phyloP scores from a whole-genome alignment of 169 alveolate species.

The Theileria orientalis region DNA sequence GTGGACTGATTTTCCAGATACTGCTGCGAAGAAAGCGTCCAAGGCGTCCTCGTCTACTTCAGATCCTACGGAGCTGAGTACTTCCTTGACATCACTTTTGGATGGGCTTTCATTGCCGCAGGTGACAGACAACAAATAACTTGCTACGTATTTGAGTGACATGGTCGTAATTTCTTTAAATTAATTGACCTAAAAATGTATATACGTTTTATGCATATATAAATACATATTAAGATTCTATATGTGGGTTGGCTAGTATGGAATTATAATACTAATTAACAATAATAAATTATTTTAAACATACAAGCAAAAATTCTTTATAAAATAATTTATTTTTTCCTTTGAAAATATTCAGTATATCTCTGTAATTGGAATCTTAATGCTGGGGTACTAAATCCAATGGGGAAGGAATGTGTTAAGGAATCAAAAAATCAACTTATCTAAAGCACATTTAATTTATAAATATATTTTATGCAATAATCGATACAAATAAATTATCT shows the following conservation, averaged over 20 bases:
- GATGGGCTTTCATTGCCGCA: constrained; percentile 77
- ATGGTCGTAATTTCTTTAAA: constrained; percentile 25
- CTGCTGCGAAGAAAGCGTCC: constrained; percentile 56
- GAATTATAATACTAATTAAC: not conserved
- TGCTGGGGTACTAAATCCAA: not conserved
- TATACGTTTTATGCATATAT: not conserved
- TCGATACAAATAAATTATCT: too few species aligned
- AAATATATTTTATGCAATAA: too few species aligned
- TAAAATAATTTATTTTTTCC: too few species aligned
- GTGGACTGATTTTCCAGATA: constrained; percentile 70
- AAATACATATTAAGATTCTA: not conserved
- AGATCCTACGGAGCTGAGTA: constrained; percentile 73
- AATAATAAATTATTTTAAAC: too few species aligned
- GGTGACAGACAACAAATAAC: constrained; percentile 73
- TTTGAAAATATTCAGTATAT: not conserved
- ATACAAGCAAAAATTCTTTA: too few species aligned
- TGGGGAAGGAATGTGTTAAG: not conserved
- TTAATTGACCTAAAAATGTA: not conserved
- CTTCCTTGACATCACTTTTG: constrained; percentile 67
- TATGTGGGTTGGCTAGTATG: not conserved
- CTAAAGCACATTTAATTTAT: too few species aligned
- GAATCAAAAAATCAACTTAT: too few species aligned
- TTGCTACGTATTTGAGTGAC: constrained; percentile 79
- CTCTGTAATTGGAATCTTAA: not conserved
- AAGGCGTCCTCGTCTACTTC: constrained; percentile 74